Conservation (phyloP, 2,329 filamentous ascomycete genomes). For the Emericellopsis atlantica region DNA sequence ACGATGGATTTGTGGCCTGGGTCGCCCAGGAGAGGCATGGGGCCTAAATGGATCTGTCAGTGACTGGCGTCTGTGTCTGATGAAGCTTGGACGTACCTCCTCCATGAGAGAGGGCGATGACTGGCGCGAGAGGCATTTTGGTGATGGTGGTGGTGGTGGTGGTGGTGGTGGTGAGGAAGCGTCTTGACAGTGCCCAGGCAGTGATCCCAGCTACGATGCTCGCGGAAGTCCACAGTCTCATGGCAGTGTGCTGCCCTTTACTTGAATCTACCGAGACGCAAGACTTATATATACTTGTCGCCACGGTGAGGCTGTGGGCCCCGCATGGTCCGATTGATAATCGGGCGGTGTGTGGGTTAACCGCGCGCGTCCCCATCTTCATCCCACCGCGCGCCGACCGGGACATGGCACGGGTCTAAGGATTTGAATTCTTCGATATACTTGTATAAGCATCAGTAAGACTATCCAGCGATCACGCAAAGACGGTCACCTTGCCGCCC, state of each 20-base stretch:
- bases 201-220: not conserved
- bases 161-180: not conserved
- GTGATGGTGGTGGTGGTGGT: conserved; percentile 1
- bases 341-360: too few relatives aligned
- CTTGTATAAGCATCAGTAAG: not conserved
- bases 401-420: too few relatives aligned
- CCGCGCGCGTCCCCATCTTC: too few relatives aligned
- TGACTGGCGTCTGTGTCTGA: not conserved
- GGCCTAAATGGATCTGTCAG: conserved; percentile 24
- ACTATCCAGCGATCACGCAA: conserved; percentile 11
- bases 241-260: not conserved
- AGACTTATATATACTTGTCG: too few relatives aligned
- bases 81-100: conserved; percentile 20
- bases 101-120: conserved; percentile 36
- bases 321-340: too few relatives aligned
- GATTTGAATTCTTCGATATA: too few relatives aligned
- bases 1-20: conserved; percentile 36
- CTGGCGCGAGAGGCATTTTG: conserved; percentile 27
- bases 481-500: conserved; percentile 20
- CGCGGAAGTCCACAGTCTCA: not conserved
- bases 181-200: conserved; percentile 1
- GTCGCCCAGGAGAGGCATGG: conserved; percentile 45
- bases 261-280: too few relatives aligned
- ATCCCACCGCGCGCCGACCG: too few relatives aligned
- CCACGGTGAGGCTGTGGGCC: too few relatives aligned